These are phyloP conservation scores for Pleodorina starrii DNA, from an alignment of 139 green algal genomes.

Conservation along the genomic window DNA sequence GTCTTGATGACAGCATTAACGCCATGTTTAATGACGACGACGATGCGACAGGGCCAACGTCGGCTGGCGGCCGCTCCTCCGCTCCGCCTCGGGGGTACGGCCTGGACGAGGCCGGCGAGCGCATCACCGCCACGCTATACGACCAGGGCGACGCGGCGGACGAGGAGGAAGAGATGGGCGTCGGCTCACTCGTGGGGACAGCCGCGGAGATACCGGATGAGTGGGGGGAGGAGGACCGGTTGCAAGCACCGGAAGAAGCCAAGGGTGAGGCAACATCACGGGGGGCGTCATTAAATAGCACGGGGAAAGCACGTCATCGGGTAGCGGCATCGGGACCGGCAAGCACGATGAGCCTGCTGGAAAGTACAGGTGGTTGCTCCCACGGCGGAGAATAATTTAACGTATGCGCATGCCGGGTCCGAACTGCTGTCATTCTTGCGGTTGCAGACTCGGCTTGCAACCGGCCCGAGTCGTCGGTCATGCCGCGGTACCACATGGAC, in stretches of 20 bases:
- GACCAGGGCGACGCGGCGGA: background rate
- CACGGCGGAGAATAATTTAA: too few species aligned
- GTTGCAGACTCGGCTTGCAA: background rate
- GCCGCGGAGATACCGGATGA: background rate
- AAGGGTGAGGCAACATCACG: constrained; percentile 40
- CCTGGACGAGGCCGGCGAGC: background rate
- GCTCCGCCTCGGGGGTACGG: background rate
- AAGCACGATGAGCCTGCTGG: background rate
- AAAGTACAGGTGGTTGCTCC: too few species aligned
- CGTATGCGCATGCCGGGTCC: too few species aligned
- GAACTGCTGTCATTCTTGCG: background rate
- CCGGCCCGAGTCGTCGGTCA: background rate
- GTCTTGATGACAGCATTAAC: background rate
- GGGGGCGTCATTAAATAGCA: too few species aligned
- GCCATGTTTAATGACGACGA: background rate
- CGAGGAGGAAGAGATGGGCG: constrained; percentile 14
- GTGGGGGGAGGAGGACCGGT: constrained; percentile 23
- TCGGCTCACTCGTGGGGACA: background rate
- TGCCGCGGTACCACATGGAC: constrained; percentile 42
- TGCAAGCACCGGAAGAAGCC: background rate
- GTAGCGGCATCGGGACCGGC: background rate
- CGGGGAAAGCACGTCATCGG: too few species aligned
- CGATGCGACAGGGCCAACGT: background rate
- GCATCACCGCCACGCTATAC: background rate
- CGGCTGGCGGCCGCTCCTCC: background rate